phyloP scores from a whole-genome alignment of 768 basidiomycete species.

The Xanthoconium purpureum region DNA sequence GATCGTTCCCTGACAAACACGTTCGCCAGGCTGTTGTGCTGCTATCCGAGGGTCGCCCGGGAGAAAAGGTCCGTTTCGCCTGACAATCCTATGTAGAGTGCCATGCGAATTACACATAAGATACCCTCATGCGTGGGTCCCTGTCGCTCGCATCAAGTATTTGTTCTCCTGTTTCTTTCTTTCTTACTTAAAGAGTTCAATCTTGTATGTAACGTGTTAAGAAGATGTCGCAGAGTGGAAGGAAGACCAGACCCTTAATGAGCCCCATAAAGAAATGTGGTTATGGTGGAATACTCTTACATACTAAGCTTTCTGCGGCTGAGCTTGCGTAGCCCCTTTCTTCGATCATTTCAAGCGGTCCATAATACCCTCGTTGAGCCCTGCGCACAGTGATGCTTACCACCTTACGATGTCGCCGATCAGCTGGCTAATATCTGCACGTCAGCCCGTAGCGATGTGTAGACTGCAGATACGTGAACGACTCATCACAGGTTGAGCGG shows the following conservation, averaged over 20 bases:
- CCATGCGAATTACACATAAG: neutral
- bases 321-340: no score
- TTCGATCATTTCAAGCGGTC: no score
- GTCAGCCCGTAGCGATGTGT: no score
- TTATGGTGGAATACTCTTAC: neutral
- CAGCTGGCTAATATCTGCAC: no score
- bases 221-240: neutral
- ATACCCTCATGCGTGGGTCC: neutral
- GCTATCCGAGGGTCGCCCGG: conserved; percentile 83
- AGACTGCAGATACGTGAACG: no score
- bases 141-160: neutral
- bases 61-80: conserved; percentile 81
- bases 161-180: neutral
- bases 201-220: conserved; percentile 2
- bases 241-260: neutral
- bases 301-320: no score
- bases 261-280: neutral
- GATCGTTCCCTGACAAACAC: conserved; percentile 12
- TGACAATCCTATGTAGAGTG: conserved; percentile 23
- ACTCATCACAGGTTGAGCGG: no score
- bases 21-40: conserved; percentile 73
- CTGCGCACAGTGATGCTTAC: no score
- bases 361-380: no score
- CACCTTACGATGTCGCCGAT: no score
- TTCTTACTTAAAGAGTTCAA: neutral